phyloP scores from a whole-genome alignment of 2,329 filamentous ascomycete species.

The Gremmenia infestans region DNA sequence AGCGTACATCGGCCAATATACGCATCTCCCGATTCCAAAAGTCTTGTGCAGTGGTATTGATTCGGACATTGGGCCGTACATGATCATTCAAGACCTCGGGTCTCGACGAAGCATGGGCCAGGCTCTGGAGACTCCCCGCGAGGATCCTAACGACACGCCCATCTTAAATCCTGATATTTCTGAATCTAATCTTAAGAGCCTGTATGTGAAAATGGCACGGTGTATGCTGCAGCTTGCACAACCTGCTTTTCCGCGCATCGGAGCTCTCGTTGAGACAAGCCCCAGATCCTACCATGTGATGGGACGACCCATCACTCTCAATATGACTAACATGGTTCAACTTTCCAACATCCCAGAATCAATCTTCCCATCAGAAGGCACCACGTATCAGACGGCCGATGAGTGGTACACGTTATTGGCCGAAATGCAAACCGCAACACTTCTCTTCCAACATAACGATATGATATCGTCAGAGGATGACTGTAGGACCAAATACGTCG shows the following conservation, averaged over 20 bases:
- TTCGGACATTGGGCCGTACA: not conserved
- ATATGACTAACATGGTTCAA: constrained; percentile 13
- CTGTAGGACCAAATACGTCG: constrained; percentile 38
- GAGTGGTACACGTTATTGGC: constrained; percentile 12
- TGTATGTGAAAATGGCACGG: constrained; percentile 7
- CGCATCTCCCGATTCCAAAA: not conserved
- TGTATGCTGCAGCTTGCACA: constrained; percentile 6
- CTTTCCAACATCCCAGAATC: constrained; percentile 3
- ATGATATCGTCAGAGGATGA: constrained; percentile 34
- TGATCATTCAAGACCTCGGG: not conserved
- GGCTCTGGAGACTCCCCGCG: constrained; percentile 16
- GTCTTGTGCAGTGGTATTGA: not conserved
- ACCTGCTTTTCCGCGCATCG: constrained; percentile 7
- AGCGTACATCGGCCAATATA: constrained; percentile 1
- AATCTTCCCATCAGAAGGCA: constrained; percentile 2
- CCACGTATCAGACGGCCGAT: constrained; percentile 5
- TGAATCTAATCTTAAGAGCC: not conserved
- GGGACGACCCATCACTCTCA: constrained; percentile 9
- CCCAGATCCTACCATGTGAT: constrained; percentile 1
- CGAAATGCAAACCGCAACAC: constrained; percentile 35
- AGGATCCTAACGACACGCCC: constrained; percentile 19
- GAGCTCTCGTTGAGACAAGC: constrained; percentile 7
- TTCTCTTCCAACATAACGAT: constrained; percentile 38
- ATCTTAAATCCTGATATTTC: constrained; percentile 2
- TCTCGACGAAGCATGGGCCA: constrained; percentile 19